These are phyloP conservation scores for Penicillium fuscoglaucum DNA, from an alignment of 2,329 filamentous ascomycete species.

Conservation along the genomic window DNA sequence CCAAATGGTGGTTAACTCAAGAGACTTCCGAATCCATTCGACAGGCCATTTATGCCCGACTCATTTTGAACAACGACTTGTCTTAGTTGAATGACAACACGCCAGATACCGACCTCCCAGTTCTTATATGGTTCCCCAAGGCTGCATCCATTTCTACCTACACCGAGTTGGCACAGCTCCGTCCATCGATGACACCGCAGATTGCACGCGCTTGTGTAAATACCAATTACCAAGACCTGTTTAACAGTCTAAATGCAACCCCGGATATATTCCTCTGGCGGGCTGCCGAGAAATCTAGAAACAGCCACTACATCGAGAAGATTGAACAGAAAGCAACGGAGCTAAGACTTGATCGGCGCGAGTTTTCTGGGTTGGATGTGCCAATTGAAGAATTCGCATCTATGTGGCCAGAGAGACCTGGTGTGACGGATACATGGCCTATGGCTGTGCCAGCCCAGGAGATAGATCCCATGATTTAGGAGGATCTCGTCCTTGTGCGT, in stretches of 20 bases:
- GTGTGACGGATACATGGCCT: not conserved
- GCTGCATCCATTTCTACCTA: too few species aligned
- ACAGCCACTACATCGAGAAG: not conserved
- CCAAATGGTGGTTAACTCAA: too few species aligned
- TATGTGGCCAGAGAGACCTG: not conserved
- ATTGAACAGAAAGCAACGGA: not conserved
- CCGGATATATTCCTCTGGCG: too few species aligned
- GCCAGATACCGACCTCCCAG: too few species aligned
- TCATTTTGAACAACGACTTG: too few species aligned
- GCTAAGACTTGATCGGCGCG: not conserved
- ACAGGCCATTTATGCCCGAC: too few species aligned
- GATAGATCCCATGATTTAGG: not conserved
- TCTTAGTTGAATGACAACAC: too few species aligned
- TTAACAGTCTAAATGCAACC: too few species aligned
- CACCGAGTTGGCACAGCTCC: not conserved
- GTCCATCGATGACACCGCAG: not conserved
- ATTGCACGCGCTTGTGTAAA: not conserved
- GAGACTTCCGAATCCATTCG: too few species aligned
- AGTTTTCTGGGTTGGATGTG: not conserved
- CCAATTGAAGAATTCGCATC: not conserved
- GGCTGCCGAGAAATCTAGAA: not conserved
- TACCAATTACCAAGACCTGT: not conserved
- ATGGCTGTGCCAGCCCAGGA: not conserved
- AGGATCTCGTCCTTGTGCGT: too few species aligned
- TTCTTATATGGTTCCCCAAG: too few species aligned